A percentile compares a stretch with the other conserved stretches of the same genome.
Conservation (phyloP, 768 basidiomycete species). For the Cubamyces lactineus region DNA sequence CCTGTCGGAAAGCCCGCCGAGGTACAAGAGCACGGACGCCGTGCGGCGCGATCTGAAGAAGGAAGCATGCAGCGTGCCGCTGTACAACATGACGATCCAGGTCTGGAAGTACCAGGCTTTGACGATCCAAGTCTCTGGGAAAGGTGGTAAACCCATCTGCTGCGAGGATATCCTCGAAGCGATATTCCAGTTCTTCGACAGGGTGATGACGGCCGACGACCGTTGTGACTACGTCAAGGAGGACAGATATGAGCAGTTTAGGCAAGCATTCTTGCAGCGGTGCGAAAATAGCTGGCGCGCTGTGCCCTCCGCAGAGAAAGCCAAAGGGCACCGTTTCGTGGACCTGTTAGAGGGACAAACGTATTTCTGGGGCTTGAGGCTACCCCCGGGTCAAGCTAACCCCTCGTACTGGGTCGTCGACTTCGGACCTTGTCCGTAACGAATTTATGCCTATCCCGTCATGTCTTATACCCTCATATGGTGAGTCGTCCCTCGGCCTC, state of each 20-base stretch:
- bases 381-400: conserved; percentile 17
- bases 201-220: conserved; percentile 15
- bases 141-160: conserved; percentile 19
- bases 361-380: conserved; percentile 29
- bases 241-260: not conserved
- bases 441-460: conserved; percentile 13
- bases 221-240: conserved; percentile 9
- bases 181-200: conserved; percentile 25
- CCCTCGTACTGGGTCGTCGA: conserved; percentile 12
- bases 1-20: conserved; percentile 4
- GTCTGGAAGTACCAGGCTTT: conserved; percentile 20
- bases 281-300: conserved; percentile 18
- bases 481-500: conserved; percentile 2
- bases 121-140: conserved; percentile 20
- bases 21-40: not conserved
- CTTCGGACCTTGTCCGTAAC: conserved; percentile 2
- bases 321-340: conserved; percentile 27
- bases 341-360: conserved; percentile 31
- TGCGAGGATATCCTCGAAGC: conserved; percentile 26
- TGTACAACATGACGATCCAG: conserved; percentile 25
- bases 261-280: conserved; percentile 22
- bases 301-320: conserved; percentile 16
- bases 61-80: conserved; percentile 11
- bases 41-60: conserved; percentile 6
- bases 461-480: conserved; percentile 18